Evolutionary conservation across 768 basidiomycete species (phyloP), one percentile per base, ranked within the genome.

Genomic region (Collybia sp.): DNA sequence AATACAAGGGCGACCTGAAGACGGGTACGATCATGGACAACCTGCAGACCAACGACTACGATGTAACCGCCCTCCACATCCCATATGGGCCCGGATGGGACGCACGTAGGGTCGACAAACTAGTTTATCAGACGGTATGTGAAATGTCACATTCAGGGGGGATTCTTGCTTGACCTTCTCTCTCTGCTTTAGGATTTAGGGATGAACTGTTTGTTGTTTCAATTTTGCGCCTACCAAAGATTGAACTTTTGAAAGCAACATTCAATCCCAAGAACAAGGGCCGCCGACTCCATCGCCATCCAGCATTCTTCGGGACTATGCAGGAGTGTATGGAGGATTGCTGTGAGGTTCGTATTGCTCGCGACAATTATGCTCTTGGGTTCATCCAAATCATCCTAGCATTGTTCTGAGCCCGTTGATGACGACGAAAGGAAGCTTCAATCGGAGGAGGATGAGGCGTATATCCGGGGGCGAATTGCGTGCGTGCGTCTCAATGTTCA

Each of bases 221-320:
- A 5, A 37, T 3, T n/a, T 12, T 18, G 17, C 12, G 10, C 30
- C 30, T 20, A 8, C 20, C 12, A 25, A 13, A 6, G 20, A 13
- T 20, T 10, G 2, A 25, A 31, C 37, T 49, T 25, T 3, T 8
- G 25, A 25, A 25, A 25, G 78, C 79, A 2, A 76, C 77, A 1
- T 83, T 72, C 58, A 82, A 82, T 46, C 79, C 79, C 1, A 81
- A 79, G 64, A 82, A 83, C 60, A 77, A 81, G 51, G 72, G 68
- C 10, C 67, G 80, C 11, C 66, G 72, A 2, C 69, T 84, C 2
- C 81, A 84, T 65, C 77, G 80, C 25, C 80, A 84, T 51, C 73
- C 77, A 8, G 80, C 80, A 1, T 83, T 80, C 60, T 82, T 82
- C 48, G 81, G 82, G 5, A 77, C 71, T 0, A 70, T 77, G 55